Evolutionary conservation across 2,329 filamentous ascomycete genomes (phyloP).

Genomic region (Xylaria sp.): DNA sequence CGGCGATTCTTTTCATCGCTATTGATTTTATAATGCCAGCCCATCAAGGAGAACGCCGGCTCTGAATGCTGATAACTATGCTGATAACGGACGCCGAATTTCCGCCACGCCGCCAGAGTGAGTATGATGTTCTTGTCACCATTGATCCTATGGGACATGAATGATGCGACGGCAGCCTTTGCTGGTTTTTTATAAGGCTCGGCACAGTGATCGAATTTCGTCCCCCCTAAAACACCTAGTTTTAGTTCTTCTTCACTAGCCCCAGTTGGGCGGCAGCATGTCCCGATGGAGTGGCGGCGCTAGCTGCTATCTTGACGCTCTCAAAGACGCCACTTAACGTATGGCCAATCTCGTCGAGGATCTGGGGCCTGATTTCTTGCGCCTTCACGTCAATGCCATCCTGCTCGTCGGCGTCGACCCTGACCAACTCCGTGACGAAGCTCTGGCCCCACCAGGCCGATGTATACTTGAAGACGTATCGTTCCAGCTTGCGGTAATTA

Average conservation of each 20-base stretch:
- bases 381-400: constrained; percentile 42
- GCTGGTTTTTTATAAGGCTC: no score
- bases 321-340: constrained; percentile 46
- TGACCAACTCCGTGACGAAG: constrained; percentile 86
- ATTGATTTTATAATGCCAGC: constrained; percentile 5
- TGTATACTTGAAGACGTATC: constrained; percentile 97
- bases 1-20: no score
- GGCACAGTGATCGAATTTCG: no score
- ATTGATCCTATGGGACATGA: neutral
- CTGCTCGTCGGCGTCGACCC: constrained; percentile 53
- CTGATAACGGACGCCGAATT: constrained; percentile 5
- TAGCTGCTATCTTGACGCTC: constrained; percentile 45
- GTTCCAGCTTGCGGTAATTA: constrained; percentile 92
- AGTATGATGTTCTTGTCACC: no score
- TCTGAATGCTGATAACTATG: constrained; percentile 14
- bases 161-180: no score
- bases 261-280: constrained; percentile 30
- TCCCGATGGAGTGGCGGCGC: constrained; percentile 44
- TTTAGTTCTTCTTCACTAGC: constrained; percentile 2
- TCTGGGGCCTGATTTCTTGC: constrained; percentile 36
- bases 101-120: neutral
- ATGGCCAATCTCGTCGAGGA: constrained; percentile 43
- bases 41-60: constrained; percentile 12
- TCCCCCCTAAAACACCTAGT: neutral
- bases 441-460: constrained; percentile 96